Conservation (phyloP, 2,329 filamentous ascomycete genomes). For the Sporothrix protearum region DNA sequence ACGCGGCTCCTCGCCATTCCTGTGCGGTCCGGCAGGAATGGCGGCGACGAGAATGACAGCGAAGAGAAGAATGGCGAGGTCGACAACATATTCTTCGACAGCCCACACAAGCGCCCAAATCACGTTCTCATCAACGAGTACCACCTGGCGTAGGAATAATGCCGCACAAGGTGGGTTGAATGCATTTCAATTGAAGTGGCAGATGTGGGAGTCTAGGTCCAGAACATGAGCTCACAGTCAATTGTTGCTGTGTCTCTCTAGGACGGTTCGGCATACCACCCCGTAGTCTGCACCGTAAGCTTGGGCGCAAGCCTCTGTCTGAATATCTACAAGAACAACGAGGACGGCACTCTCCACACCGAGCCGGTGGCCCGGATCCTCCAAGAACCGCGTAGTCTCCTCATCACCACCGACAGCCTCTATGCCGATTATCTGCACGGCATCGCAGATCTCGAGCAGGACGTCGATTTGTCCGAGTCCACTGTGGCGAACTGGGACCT, state of each 20-base stretch:
- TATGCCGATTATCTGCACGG: constrained; percentile 73
- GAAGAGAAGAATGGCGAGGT: constrained; percentile 28
- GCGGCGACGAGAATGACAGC: not conserved
- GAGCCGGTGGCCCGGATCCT: constrained; percentile 58
- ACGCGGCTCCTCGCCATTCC: constrained; percentile 55
- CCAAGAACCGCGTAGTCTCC: constrained; percentile 78
- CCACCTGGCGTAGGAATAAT: constrained; percentile 86
- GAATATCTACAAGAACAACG: constrained; percentile 65
- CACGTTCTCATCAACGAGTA: constrained; percentile 96
- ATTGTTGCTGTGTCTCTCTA: not conserved
- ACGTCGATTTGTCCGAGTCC: constrained; percentile 58
- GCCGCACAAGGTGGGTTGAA: constrained; percentile 66
- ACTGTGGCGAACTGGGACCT: constrained; percentile 72
- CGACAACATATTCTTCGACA: constrained; percentile 52
- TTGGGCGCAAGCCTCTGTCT: constrained; percentile 74
- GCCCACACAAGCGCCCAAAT: constrained; percentile 75
- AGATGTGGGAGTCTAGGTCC: not conserved
- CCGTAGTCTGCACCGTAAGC: constrained; percentile 86
- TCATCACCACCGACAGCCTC: constrained; percentile 65
- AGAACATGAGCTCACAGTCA: constrained; percentile 4
- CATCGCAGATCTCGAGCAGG: constrained; percentile 63
- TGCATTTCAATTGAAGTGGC: not conserved
- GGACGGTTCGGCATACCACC: constrained; percentile 83
- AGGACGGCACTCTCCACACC: constrained; percentile 55
- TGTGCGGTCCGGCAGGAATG: constrained; percentile 29